phyloP scores from a whole-genome alignment of 108 stramenopile species.

The Skeletonema potamos region DNA sequence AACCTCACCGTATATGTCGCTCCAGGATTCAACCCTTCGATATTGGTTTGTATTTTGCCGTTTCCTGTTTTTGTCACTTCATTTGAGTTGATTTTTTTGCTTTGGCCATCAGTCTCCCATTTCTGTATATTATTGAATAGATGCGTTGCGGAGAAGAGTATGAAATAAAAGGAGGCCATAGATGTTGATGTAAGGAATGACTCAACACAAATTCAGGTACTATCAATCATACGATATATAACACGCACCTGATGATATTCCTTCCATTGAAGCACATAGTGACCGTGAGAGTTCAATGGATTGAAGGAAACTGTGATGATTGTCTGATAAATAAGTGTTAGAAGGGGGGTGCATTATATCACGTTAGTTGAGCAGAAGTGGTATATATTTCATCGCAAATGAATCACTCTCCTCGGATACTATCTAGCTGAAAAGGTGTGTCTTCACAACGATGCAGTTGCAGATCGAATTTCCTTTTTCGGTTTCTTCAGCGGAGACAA shows the following conservation, averaged over 20 bases:
- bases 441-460: constrained; percentile 34
- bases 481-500: constrained; percentile 35
- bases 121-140: constrained; percentile 12
- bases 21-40: constrained; percentile 47
- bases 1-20: constrained; percentile 42
- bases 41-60: constrained; percentile 42
- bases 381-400: neutral
- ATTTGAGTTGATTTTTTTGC: constrained; percentile 30
- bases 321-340: constrained; percentile 13
- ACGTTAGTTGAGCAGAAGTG: neutral
- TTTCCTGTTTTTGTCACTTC: constrained; percentile 28
- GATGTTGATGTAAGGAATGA: neutral
- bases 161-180: neutral
- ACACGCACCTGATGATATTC: constrained; percentile 45
- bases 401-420: constrained; percentile 42
- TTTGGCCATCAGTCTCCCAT: constrained; percentile 42
- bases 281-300: constrained; percentile 34
- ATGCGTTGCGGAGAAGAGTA: neutral
- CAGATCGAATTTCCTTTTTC: constrained; percentile 32
- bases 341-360: neutral
- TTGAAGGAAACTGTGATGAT: constrained; percentile 45
- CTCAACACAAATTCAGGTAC: neutral
- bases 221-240: neutral
- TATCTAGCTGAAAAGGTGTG: constrained; percentile 49
- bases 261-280: constrained; percentile 45